Evolutionary conservation across 2,329 filamentous ascomycete genomes (phyloP), one percentile per base, ranked within the genome.

Genomic region (Nannizzia gypsea): DNA sequence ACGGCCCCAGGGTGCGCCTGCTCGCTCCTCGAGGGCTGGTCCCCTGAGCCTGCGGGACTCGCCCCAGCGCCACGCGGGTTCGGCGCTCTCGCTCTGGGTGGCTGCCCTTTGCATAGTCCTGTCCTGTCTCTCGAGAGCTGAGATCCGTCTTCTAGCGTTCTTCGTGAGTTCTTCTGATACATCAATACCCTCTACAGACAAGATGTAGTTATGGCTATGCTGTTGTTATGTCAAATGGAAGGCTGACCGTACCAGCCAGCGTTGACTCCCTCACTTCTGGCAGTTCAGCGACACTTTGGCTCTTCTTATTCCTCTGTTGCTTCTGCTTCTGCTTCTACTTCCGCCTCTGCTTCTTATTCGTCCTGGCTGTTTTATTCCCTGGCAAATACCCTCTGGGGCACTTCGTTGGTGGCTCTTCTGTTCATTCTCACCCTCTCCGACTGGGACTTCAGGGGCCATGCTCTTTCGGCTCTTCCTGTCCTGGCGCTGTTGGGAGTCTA

Each of bases 231-330:
- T 50, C 59, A 50, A 61, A 22, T 17, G 46, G 6, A 5, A 55
- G 26, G 11, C 31, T 34, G 31, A 34, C 31, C 8, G 31, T 6
- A 11, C 1, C 52, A 73, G 69, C 72, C 72, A 13, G 66, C 60
- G 20, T 66, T 72, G 48, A 68, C 65, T 40, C 72, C 72, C 1
- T 63, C 73, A 2, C 65, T 74, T 28, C 54, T 70, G 38, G 31
- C 67, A 15, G 63, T 60, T 5, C 65, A 70, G 13, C 66, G 54
- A 38, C 64, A 66, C 61, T 57, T 67, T 26, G 63, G 60, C 52
- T 57, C 56, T 38, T 28, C 44, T 2, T 20, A 5, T 17, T 58
- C 42, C 22, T 57, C 61, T 24, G 24, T 28, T 15, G 58, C 44
- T n/a, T 42, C 61, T 40, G 57, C 61, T 40, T 58, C 59, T 60